A percentile compares a stretch with the other conserved stretches of the same genome.
Evolutionary conservation across 2,329 filamentous ascomycete species (phyloP).

Genomic region (Paraphaeosphaeria minitans): DNA sequence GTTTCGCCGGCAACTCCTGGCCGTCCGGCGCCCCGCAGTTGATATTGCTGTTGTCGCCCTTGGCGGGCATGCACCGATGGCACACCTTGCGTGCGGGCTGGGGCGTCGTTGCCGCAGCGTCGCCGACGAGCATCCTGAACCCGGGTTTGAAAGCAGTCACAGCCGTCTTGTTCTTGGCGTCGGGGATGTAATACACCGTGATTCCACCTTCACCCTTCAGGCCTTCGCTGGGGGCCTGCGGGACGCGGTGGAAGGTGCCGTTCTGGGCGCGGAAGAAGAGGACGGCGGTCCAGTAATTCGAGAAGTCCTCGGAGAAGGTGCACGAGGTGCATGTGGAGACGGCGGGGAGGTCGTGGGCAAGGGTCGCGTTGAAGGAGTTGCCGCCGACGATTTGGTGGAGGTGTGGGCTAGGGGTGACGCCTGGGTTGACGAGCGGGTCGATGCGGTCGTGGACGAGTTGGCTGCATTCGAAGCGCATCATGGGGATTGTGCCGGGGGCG

Average conservation of each 20-base stretch:
- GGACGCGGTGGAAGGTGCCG: conserved; percentile 36
- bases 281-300: conserved; percentile 39
- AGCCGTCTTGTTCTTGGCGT: conserved; percentile 14
- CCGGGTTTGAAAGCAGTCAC: conserved; percentile 66
- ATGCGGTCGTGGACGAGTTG: conserved; percentile 35
- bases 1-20: conserved; percentile 27
- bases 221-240: conserved; percentile 23
- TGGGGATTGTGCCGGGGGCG: neutral
- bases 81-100: conserved; percentile 26
- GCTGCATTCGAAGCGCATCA: conserved; percentile 34
- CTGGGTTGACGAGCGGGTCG: conserved; percentile 35
- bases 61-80: conserved; percentile 31
- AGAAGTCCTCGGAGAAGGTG: conserved; percentile 36
- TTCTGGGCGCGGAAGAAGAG: conserved; percentile 35
- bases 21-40: conserved; percentile 30
- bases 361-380: conserved; percentile 32
- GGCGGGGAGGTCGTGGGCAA: conserved; percentile 30
- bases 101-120: conserved; percentile 31
- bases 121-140: conserved; percentile 24
- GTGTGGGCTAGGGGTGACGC: conserved; percentile 25
- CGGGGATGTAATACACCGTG: conserved; percentile 36
- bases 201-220: conserved; percentile 31
- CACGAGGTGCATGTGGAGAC: conserved; percentile 32
- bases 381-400: conserved; percentile 36
- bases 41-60: conserved; percentile 27